Evolutionary conservation across 106 monocot species (phyloP).

Genomic region (Allium cepa): DNA sequence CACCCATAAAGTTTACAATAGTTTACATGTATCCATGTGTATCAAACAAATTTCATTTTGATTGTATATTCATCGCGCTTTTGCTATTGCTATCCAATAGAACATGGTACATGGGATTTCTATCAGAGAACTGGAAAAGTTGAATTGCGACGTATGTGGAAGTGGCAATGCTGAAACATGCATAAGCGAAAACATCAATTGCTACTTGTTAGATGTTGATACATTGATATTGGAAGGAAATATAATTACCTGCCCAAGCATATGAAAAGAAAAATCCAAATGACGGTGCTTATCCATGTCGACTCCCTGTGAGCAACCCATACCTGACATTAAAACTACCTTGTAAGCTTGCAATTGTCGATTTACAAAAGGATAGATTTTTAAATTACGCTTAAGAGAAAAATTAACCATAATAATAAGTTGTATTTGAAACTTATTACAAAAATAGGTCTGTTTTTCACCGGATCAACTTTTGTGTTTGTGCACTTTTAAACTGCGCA

Average conservation of each 20-base stretch:
- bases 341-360: no score
- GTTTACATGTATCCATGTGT: no score
- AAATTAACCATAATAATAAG: no score
- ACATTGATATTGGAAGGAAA: no score
- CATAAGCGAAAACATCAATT: background rate
- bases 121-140: conserved; percentile 37
- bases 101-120: conserved; percentile 37
- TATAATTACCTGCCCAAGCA: conserved; percentile 9
- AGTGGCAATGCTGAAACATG: conserved; percentile 49
- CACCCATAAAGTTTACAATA: no score
- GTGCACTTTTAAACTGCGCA: no score
- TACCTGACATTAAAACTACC: conserved; percentile 10
- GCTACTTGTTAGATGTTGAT: background rate
- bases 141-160: conserved; percentile 70
- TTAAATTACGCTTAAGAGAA: no score
- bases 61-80: conserved; percentile 11
- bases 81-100: conserved; percentile 31
- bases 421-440: no score
- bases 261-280: conserved; percentile 29
- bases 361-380: no score
- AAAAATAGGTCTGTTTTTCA: no score
- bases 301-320: conserved; percentile 30
- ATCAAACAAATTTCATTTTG: no score
- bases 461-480: no score
- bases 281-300: conserved; percentile 19